Percentiles rank a stretch among this genome's conserved stretches.
These are phyloP conservation scores for Lecanicillium sp. DNA, from an alignment of 2,329 filamentous ascomycete genomes.

Conservation along the genomic window DNA sequence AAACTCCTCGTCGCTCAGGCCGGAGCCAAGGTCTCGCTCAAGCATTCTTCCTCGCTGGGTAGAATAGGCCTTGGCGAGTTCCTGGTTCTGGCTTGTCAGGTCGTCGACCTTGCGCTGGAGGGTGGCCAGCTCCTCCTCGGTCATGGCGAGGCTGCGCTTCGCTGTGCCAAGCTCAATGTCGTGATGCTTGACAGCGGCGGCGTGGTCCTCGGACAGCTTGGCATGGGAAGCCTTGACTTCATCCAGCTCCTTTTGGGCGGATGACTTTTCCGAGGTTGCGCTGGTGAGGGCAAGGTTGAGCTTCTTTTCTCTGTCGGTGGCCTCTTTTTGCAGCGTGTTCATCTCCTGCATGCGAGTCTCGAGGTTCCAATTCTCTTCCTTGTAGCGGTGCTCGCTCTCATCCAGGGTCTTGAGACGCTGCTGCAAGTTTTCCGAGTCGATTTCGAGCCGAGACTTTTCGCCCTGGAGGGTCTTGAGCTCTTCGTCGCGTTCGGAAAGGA, in stretches of 20 bases:
- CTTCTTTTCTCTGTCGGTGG: slow-evolving; percentile 75
- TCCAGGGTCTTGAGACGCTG: slow-evolving; percentile 77
- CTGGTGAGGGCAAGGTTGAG: slow-evolving; percentile 65
- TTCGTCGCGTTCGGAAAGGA: slow-evolving; percentile 83
- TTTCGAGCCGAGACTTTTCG: slow-evolving; percentile 73
- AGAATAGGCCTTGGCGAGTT: slow-evolving; percentile 78
- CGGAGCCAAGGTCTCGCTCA: slow-evolving; percentile 54
- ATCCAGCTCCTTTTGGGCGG: slow-evolving; percentile 78
- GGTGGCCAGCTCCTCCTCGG: slow-evolving; percentile 69
- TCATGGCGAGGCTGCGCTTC: slow-evolving; percentile 69
- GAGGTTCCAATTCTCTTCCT: slow-evolving; percentile 97
- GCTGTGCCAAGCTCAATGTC: slow-evolving; percentile 82
- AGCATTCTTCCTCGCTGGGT: slow-evolving; percentile 60
- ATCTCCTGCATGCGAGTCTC: slow-evolving; percentile 89
- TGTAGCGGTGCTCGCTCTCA: slow-evolving; percentile 92
- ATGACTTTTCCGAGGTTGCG: slow-evolving; percentile 66
- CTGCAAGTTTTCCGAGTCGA: slow-evolving; percentile 70
- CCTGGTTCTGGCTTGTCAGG: slow-evolving; percentile 79
- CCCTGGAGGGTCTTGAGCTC: slow-evolving; percentile 65
- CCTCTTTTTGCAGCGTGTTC: slow-evolving; percentile 63
- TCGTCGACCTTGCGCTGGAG: slow-evolving; percentile 85
- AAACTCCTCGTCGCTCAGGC: slow-evolving; percentile 54
- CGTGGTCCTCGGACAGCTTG: slow-evolving; percentile 75
- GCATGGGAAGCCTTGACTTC: slow-evolving; percentile 76
- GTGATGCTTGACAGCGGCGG: slow-evolving; percentile 68